Conservation (phyloP, 257 asterid species). For the Solanum pimpinellifolium region DNA sequence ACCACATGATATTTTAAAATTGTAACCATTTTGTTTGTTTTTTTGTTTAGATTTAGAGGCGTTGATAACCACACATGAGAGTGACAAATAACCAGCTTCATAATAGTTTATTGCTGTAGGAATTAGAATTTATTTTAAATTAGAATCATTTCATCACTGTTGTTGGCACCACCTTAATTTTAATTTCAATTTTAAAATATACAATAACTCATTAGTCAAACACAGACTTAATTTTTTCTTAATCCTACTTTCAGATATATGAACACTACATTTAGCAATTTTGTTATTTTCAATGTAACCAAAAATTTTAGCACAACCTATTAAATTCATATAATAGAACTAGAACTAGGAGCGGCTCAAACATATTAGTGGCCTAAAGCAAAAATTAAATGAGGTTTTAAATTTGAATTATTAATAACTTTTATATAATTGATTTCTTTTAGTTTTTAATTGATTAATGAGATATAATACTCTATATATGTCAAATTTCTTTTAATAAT, state of each 20-base stretch:
- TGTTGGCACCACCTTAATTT: neutral
- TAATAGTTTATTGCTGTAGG: neutral
- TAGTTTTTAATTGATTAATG: too few species aligned
- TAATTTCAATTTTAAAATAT: neutral
- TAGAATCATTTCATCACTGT: neutral
- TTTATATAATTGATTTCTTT: too few species aligned
- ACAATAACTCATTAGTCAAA: neutral
- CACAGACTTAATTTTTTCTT: neutral
- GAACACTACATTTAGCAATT: neutral
- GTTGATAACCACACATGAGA: neutral
- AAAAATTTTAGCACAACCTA: too few species aligned
- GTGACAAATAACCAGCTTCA: neutral
- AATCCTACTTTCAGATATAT: neutral
- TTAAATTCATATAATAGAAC: too few species aligned
- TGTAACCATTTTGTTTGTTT: neutral
- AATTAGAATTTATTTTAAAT: neutral
- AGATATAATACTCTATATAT: too few species aligned
- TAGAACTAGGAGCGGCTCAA: too few species aligned
- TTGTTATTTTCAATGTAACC: neutral
- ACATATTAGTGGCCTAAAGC: too few species aligned
- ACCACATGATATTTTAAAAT: neutral
- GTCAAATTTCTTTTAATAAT: too few species aligned
- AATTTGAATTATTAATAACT: too few species aligned
- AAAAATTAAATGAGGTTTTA: too few species aligned
- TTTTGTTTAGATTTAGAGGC: neutral